These are phyloP conservation scores for Avicennia marina DNA, from an alignment of 257 asterid species.

Conservation along the genomic window DNA sequence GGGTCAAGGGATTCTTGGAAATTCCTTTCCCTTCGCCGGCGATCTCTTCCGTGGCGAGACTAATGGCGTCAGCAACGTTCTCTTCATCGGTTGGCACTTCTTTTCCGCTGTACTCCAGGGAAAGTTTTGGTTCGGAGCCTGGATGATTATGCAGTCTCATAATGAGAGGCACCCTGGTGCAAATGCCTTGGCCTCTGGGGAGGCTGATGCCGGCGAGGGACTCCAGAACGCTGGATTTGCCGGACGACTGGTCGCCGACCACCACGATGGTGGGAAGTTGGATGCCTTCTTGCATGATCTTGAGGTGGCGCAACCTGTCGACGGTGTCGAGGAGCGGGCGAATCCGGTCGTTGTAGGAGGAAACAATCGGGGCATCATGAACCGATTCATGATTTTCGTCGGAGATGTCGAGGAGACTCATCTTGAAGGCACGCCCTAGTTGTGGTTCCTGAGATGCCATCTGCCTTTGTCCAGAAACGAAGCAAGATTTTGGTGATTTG, in stretches of 20 bases:
- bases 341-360: constrained; percentile 33
- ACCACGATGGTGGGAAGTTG: constrained; percentile 49
- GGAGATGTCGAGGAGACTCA: neutral
- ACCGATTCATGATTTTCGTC: too few species aligned
- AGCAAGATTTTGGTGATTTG: too few species aligned
- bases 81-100: constrained; percentile 25
- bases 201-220: constrained; percentile 50
- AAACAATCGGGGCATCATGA: constrained; percentile 33
- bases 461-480: too few species aligned
- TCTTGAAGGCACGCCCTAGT: too few species aligned
- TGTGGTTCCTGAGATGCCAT: too few species aligned
- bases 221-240: constrained; percentile 49
- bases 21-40: constrained; percentile 35
- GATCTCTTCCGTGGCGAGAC: constrained; percentile 21
- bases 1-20: constrained; percentile 24
- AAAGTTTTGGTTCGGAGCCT: constrained; percentile 14
- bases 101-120: constrained; percentile 22
- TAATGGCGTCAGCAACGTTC: constrained; percentile 16
- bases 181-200: constrained; percentile 50
- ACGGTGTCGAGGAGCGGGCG: constrained; percentile 40
- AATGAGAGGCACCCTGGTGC: constrained; percentile 42
- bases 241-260: constrained; percentile 47
- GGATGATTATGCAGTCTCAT: constrained; percentile 32
- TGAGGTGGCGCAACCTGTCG: constrained; percentile 38
- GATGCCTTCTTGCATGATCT: constrained; percentile 45